A percentile compares a stretch with the other conserved stretches of the same genome.
These are phyloP conservation scores for Leishmania tarentolae DNA, from an alignment of 208 protist genomes.

Conservation along the genomic window DNA sequence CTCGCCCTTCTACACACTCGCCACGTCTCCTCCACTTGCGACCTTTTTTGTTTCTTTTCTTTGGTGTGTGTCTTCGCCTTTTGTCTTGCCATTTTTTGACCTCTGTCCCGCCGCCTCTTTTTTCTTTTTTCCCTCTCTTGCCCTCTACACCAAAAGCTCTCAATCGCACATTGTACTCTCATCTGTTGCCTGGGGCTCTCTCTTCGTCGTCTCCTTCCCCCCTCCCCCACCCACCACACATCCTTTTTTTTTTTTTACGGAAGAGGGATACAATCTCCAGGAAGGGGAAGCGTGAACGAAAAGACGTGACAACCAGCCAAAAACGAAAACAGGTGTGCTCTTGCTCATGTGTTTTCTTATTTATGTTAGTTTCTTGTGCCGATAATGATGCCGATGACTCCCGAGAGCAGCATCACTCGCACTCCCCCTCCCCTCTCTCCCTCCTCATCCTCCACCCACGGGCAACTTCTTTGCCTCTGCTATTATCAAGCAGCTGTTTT, in stretches of 20 bases:
- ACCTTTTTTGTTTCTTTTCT: not conserved
- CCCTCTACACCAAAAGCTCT: not conserved
- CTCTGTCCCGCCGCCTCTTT: not conserved
- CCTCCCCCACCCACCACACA: too few relatives aligned
- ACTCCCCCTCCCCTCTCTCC: not conserved
- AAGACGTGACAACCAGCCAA: not conserved
- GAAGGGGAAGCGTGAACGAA: not conserved
- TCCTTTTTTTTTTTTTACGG: not conserved
- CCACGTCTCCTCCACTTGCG: not conserved
- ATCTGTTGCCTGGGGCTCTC: not conserved
- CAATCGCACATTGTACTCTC: too few relatives aligned
- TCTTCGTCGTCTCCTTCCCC: too few relatives aligned
- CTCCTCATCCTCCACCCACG: not conserved
- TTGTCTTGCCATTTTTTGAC: not conserved
- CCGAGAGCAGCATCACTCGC: not conserved
- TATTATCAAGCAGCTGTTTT: conserved; percentile 8
- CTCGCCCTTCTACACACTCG: not conserved
- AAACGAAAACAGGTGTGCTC: not conserved
- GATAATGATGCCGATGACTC: not conserved
- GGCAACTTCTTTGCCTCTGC: not conserved
- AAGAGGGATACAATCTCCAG: not conserved
- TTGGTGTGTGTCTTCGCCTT: not conserved
- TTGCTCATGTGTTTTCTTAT: not conserved
- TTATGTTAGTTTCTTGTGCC: not conserved
- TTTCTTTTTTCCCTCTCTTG: not conserved